Percentiles rank a stretch among this genome's conserved stretches.
phyloP scores from a whole-genome alignment of 768 basidiomycete species.

The Trametes cubensis region DNA sequence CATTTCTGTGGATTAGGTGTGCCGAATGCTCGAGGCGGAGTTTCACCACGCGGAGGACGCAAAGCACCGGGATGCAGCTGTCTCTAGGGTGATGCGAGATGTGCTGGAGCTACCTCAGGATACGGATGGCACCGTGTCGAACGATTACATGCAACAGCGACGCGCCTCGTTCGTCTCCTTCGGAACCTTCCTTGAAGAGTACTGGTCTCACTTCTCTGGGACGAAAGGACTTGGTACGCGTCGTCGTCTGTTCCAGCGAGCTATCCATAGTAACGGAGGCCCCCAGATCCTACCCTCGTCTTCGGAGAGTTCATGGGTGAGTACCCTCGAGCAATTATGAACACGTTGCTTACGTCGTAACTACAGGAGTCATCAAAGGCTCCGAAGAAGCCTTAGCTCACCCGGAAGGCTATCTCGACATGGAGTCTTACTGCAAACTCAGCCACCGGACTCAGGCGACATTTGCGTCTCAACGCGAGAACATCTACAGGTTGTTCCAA shows the following conservation, averaged over 20 bases:
- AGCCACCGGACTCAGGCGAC: slow-evolving; percentile 56
- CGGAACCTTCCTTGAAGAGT: slow-evolving; percentile 48
- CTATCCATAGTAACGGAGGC: not conserved
- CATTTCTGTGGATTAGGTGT: slow-evolving; percentile 42
- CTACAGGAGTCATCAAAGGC: slow-evolving; percentile 58
- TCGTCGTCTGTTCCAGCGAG: too few relatives aligned
- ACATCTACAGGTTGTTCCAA: slow-evolving; percentile 57
- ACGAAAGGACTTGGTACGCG: slow-evolving; percentile 57
- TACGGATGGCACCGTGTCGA: slow-evolving; percentile 6
- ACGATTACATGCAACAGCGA: slow-evolving; percentile 31
- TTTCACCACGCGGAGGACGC: slow-evolving; percentile 20
- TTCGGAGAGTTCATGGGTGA: slow-evolving; percentile 70
- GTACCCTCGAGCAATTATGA: not conserved
- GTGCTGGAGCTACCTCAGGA: slow-evolving; percentile 12
- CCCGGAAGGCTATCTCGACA: slow-evolving; percentile 45
- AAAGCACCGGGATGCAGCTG: not conserved
- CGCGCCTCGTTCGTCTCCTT: slow-evolving; percentile 43
- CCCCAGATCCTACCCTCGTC: slow-evolving; percentile 59
- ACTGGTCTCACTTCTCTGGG: slow-evolving; percentile 61
- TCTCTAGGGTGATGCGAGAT: not conserved
- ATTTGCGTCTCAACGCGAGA: slow-evolving; percentile 52
- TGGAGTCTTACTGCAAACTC: slow-evolving; percentile 47
- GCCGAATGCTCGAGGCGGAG: slow-evolving; percentile 52
- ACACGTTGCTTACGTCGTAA: not conserved
- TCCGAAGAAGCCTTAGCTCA: slow-evolving; percentile 52